These are phyloP conservation scores for Mortierella sp. DNA, from an alignment of 371 early-diverging fungal genomes.

Conservation along the genomic window DNA sequence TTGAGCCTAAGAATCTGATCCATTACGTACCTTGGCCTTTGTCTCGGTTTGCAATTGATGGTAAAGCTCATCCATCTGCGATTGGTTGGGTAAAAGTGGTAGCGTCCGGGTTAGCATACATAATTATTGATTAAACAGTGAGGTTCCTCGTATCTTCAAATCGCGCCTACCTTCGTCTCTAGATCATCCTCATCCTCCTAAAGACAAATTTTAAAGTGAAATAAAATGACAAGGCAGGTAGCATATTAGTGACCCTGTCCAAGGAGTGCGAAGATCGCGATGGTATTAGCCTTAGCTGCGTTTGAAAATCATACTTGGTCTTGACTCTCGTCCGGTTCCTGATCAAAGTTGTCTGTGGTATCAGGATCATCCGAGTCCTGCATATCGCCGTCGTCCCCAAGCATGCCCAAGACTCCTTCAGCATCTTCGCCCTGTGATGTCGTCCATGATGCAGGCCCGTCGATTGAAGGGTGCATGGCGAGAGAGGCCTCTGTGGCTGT, in stretches of 20 bases:
- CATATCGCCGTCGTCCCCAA: slow-evolving; percentile 50
- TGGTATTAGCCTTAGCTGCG: not conserved
- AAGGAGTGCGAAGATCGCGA: too few relatives aligned
- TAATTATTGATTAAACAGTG: not conserved
- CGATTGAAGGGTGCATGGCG: slow-evolving; percentile 19
- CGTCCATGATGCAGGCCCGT: slow-evolving; percentile 49
- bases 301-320: slow-evolving; percentile 19
- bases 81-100: not conserved
- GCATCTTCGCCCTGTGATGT: slow-evolving; percentile 52
- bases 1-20: not conserved
- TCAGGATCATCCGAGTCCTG: slow-evolving; percentile 55
- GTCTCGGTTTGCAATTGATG: slow-evolving; percentile 45
- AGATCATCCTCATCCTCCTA: slow-evolving; percentile 39
- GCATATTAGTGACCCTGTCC: too few relatives aligned
- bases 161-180: slow-evolving; percentile 45
- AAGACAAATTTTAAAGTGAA: not conserved
- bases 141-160: not conserved
- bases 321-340: slow-evolving; percentile 39
- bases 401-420: slow-evolving; percentile 21
- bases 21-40: slow-evolving; percentile 39
- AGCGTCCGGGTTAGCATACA: not conserved
- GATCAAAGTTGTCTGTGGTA: slow-evolving; percentile 55
- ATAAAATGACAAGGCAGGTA: not conserved
- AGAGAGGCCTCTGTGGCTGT: slow-evolving; percentile 32
- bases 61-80: slow-evolving; percentile 56